Evolutionary conservation across 2,329 filamentous ascomycete genomes (phyloP), one percentile per base, ranked within the genome.

Genomic region (Pseudogymnoascus sp.): DNA sequence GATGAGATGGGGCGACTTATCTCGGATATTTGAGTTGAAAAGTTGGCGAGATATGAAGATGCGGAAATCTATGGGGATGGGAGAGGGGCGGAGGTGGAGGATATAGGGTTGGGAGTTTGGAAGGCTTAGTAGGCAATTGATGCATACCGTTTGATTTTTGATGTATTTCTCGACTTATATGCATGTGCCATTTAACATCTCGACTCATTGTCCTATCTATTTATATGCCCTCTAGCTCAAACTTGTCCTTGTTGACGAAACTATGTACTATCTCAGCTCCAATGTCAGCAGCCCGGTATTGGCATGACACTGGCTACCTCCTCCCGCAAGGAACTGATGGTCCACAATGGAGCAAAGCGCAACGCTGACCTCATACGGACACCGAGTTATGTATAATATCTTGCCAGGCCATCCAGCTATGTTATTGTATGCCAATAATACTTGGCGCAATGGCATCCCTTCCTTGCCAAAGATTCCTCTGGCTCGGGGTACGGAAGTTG

Each of bases 61-160:
- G 51, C 16, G 29, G 18, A 57, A 21, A 36, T 57, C 51, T 57
- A 57, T 4, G 29, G 51, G 16, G 51, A 36, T 36, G 51, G 51
- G 29, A 34, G 51, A 14, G n/a, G 10, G 51, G n/a, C 5, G 16
- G 47, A 18, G 51, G 51, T 14, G 51, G 29, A 57, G 29, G 51
- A 18, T 34, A 21, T 36, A 57, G n/a, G 47, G 29, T 57, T 57
- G 51, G 51, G 51, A 57, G 51, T 57, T 57, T 57, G 29, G 29
- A 57, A 57, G 51, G 51, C 51, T 57, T 57, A 57, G 51, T 57
- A 57, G 51, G 51, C 51, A 57, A 57, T 57, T 57, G 51, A 57
- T 57, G 51, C 51, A 57, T 57, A 57, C 51, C 18, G 51, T 57
- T 57, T 57, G 51, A 57, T 57, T 36, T 57, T 57, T 57, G n/a